Evolutionary conservation across 2,329 filamentous ascomycete genomes (phyloP).

Genomic region (Geosmithia putterillii): DNA sequence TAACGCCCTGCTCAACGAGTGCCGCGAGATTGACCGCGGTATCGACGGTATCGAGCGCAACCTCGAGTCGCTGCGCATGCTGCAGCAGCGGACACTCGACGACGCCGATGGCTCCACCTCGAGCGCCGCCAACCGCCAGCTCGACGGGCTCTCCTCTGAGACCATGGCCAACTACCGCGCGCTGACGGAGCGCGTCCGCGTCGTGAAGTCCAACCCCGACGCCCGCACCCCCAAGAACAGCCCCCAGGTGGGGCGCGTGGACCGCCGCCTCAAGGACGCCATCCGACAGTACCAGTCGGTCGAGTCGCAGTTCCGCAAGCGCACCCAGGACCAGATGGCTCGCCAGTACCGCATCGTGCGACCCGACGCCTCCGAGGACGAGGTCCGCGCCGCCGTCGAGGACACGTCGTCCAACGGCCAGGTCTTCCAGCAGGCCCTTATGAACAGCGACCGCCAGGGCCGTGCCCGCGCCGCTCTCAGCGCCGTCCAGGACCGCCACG

Average conservation of each 20-base stretch:
- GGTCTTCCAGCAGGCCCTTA: constrained; percentile 78
- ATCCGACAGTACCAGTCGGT: constrained; percentile 73
- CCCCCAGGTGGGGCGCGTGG: constrained; percentile 69
- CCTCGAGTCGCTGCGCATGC: constrained; percentile 56
- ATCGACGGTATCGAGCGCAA: constrained; percentile 65
- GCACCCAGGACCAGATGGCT: constrained; percentile 71
- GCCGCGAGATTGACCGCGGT: constrained; percentile 64
- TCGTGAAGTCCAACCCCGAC: constrained; percentile 72
- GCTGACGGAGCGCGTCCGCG: constrained; percentile 67
- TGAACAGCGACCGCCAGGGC: constrained; percentile 68
- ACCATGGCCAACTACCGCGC: constrained; percentile 76
- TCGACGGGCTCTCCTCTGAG: constrained; percentile 62
- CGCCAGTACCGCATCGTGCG: constrained; percentile 85
- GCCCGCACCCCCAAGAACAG: constrained; percentile 61
- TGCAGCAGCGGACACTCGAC: constrained; percentile 60
- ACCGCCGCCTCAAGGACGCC: constrained; percentile 66
- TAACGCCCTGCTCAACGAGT: constrained; percentile 75
- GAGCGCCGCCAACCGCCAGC: constrained; percentile 52
- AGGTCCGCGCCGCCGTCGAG: constrained; percentile 68
- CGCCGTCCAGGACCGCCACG: constrained; percentile 73
- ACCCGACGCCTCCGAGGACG: constrained; percentile 65
- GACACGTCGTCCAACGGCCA: constrained; percentile 56
- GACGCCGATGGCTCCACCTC: constrained; percentile 61
- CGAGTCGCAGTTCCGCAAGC: constrained; percentile 69
- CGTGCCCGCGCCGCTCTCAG: constrained; percentile 69